Conservation (phyloP, 371 early-diverging fungal species). For the Parasitella parasitica region DNA sequence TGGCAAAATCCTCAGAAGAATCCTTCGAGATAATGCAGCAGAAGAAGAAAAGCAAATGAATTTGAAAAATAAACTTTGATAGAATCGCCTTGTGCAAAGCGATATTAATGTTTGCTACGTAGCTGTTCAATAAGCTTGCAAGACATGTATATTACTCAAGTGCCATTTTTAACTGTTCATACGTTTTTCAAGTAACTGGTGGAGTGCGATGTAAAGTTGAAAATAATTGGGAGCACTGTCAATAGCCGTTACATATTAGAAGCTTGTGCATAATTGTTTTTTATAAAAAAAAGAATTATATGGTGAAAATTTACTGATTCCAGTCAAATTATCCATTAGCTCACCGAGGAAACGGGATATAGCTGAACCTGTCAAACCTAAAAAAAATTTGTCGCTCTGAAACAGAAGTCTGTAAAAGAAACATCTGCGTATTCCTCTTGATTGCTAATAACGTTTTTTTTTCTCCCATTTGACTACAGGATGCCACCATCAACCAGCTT, state of each 20-base stretch:
- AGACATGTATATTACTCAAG: too few relatives aligned
- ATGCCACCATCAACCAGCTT: neutral
- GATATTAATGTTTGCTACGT: neutral
- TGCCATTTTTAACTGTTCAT: too few relatives aligned
- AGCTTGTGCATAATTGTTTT: too few relatives aligned
- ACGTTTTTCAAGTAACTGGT: too few relatives aligned
- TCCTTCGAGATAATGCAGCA: slow-evolving; percentile 28
- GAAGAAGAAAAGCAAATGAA: slow-evolving; percentile 3
- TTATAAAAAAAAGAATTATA: too few relatives aligned
- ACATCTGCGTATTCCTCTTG: neutral
- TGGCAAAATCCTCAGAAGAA: slow-evolving; percentile 76
- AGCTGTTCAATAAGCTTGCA: too few relatives aligned
- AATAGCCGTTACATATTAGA: too few relatives aligned
- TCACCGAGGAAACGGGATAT: neutral
- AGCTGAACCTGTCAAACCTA: neutral
- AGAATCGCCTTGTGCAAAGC: neutral
- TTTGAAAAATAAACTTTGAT: slow-evolving; percentile 31
- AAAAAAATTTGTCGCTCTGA: neutral
- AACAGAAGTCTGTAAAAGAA: neutral
- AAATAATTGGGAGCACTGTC: too few relatives aligned
- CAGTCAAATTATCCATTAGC: too few relatives aligned
- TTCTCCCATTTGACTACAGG: neutral
- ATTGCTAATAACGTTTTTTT: neutral
- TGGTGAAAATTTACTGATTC: too few relatives aligned
- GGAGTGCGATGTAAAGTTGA: too few relatives aligned